Conservation (phyloP, 2,329 filamentous ascomycete species). For the Didymellaceae sp. region DNA sequence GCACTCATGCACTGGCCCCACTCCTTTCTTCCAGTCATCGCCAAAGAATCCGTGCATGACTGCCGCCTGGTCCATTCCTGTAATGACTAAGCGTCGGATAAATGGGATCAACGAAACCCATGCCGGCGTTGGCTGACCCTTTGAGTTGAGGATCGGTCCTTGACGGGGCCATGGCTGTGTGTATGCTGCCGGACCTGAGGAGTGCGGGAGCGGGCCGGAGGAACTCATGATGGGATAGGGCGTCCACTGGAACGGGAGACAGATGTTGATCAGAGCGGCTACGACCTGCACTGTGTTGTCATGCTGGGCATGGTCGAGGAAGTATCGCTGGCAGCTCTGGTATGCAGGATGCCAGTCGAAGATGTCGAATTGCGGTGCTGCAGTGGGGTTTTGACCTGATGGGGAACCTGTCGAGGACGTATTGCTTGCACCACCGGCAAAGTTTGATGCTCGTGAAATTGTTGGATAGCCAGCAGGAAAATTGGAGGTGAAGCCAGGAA, state of each 20-base stretch:
- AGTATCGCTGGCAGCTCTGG: conserved; percentile 88
- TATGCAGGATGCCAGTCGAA: conserved; percentile 94
- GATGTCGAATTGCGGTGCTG: conserved; percentile 69
- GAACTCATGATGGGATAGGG: conserved; percentile 55
- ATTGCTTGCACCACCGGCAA: conserved; percentile 32
- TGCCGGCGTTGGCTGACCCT: conserved; percentile 46
- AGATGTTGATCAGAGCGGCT: conserved; percentile 90
- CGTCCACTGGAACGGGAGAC: conserved; percentile 80
- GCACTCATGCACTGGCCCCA: conserved; percentile 83
- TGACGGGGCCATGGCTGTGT: conserved; percentile 51
- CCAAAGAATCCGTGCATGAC: conserved; percentile 97
- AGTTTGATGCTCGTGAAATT: conserved; percentile 35
- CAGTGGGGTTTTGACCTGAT: conserved; percentile 27
- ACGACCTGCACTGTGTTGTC: conserved; percentile 82
- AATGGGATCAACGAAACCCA: conserved; percentile 82
- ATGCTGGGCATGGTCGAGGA: conserved; percentile 89
- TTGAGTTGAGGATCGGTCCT: conserved; percentile 48
- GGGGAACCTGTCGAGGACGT: conserved; percentile 35
- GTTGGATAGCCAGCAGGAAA: conserved; percentile 44
- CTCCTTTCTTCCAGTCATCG: conserved; percentile 83
- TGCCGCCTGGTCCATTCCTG: conserved; percentile 84
- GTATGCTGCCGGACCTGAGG: conserved; percentile 43
- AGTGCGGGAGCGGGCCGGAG: conserved; percentile 39
- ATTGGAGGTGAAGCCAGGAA: conserved; percentile 40
- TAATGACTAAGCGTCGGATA: conserved; percentile 86